Conservation (phyloP, 208 protist genomes). For the Balamuthia mandrillaris region DNA sequence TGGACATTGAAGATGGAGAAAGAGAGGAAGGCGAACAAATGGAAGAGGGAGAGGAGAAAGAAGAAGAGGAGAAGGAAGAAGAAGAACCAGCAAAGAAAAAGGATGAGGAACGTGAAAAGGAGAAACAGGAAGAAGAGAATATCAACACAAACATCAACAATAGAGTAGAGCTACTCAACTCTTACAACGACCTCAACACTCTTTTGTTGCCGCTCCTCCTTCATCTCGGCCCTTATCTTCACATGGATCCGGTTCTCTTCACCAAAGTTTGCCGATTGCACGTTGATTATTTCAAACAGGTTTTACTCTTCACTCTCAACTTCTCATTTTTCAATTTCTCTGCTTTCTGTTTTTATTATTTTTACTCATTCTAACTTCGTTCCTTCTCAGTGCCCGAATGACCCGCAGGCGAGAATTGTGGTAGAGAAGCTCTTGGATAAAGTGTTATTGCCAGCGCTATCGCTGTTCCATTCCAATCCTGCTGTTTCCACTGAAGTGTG, state of each 20-base stretch:
- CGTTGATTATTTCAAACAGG: background rate
- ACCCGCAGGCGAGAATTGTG: no score
- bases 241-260: background rate
- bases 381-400: no score
- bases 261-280: background rate
- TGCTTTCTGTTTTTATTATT: background rate
- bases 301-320: background rate
- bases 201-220: background rate
- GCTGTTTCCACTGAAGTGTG: conserved; percentile 11
- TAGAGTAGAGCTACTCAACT: background rate
- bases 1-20: no score
- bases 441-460: background rate
- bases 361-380: background rate
- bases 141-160: no score
- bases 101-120: no score
- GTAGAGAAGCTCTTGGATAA: background rate
- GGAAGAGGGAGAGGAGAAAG: no score
- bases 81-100: no score
- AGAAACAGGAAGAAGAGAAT: no score
- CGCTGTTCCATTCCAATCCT: background rate
- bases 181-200: background rate
- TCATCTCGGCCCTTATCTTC: background rate
- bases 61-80: no score
- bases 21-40: no score
- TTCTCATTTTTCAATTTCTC: no score